phyloP scores from a whole-genome alignment of 805 yeast species.

The Starmera amethionina region DNA sequence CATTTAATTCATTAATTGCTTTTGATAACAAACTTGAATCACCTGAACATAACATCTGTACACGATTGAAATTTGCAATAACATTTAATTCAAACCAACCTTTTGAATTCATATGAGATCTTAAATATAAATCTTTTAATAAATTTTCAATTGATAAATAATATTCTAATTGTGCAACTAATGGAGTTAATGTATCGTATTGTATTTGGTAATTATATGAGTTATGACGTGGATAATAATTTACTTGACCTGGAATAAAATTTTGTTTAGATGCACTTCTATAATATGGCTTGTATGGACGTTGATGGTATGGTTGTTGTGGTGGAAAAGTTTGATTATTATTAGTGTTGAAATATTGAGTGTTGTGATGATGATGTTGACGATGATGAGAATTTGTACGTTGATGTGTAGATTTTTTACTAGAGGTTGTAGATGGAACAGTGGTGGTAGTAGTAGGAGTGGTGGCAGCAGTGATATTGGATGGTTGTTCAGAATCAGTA shows the following conservation, averaged over 20 bases:
- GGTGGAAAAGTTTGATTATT: constrained; percentile 6
- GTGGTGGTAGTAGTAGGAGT: constrained; percentile 2
- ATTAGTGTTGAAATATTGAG: constrained; percentile 3
- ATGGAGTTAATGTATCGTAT: constrained; percentile 12
- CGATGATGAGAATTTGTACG: not conserved
- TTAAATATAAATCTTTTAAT: constrained; percentile 72
- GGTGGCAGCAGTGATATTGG: constrained; percentile 2
- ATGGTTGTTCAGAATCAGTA: not conserved
- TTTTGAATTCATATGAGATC: constrained; percentile 67
- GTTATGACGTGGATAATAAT: constrained; percentile 6
- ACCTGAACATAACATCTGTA: constrained; percentile 54
- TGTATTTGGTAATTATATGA: constrained; percentile 1
- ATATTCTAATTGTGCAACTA: constrained; percentile 66
- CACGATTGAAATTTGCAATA: constrained; percentile 66
- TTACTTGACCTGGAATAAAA: constrained; percentile 4
- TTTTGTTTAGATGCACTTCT: constrained; percentile 15
- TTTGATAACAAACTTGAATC: constrained; percentile 41
- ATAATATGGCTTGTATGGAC: constrained; percentile 12
- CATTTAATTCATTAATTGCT: constrained; percentile 38
- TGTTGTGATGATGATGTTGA: constrained; percentile 6
- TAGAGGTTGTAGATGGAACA: not conserved
- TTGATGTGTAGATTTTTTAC: constrained; percentile 3
- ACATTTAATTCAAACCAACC: constrained; percentile 63
- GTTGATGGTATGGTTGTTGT: constrained; percentile 15
- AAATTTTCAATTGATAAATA: constrained; percentile 85